These are phyloP conservation scores for Arthrobotrys entomopaga DNA, from an alignment of 2,329 filamentous ascomycete species.

Conservation along the genomic window DNA sequence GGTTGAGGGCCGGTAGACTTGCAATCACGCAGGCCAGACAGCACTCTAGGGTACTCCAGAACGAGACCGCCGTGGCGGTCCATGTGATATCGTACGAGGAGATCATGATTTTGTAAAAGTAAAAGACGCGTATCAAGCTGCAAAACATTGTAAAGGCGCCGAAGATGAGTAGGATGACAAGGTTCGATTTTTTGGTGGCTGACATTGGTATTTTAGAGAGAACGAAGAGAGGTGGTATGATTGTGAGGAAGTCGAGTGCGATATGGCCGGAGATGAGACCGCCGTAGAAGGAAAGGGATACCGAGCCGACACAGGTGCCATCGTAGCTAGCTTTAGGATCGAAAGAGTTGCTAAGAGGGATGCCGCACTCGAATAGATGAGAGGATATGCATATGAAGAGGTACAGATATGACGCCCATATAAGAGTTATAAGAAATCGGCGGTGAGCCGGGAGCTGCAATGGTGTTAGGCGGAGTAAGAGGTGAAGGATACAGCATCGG, in stretches of 20 bases:
- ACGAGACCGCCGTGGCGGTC: slow-evolving; percentile 31
- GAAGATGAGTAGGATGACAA: slow-evolving; percentile 24
- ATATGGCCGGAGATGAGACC: slow-evolving; percentile 38
- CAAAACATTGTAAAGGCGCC: slow-evolving; percentile 32
- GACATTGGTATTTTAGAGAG: slow-evolving; percentile 34
- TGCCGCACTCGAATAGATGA: slow-evolving; percentile 37
- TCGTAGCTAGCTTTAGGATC: slow-evolving; percentile 14
- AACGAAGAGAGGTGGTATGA: slow-evolving; percentile 36
- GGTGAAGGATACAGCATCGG: slow-evolving; percentile 35
- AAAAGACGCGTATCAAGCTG: slow-evolving; percentile 31
- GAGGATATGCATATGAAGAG: slow-evolving; percentile 12
- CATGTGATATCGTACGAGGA: slow-evolving; percentile 38
- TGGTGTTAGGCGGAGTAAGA: slow-evolving; percentile 35
- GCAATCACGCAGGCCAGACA: slow-evolving; percentile 33
- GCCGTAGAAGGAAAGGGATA: slow-evolving; percentile 26
- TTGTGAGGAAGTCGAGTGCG: slow-evolving; percentile 38
- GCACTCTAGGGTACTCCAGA: slow-evolving; percentile 39
- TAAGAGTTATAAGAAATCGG: slow-evolving; percentile 19
- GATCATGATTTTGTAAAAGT: slow-evolving; percentile 31
- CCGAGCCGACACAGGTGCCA: slow-evolving; percentile 36
- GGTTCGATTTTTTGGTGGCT: slow-evolving; percentile 27
- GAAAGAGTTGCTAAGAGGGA: slow-evolving; percentile 23
- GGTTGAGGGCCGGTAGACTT: slow-evolving; percentile 43
- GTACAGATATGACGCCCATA: slow-evolving; percentile 28
- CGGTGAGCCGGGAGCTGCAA: slow-evolving; percentile 25